Conservation (phyloP, 2,329 filamentous ascomycete genomes). For the Talaromyces albobiverticillius region DNA sequence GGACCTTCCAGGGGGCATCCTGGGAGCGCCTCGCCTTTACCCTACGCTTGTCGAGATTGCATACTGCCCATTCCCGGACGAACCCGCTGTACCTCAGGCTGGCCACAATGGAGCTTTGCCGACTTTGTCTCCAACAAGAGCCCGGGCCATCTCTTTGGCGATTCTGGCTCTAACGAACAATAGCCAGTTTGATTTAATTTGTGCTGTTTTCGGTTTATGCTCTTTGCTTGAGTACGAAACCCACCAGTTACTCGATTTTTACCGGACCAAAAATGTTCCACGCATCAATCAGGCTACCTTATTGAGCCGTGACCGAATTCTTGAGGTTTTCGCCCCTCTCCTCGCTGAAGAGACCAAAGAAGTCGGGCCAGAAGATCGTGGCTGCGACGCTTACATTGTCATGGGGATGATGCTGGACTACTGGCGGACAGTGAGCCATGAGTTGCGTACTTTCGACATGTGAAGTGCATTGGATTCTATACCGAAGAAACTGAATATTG, state of each 20-base stretch:
- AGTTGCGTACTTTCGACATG: slow-evolving; percentile 29
- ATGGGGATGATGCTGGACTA: slow-evolving; percentile 31
- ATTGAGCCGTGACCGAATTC: slow-evolving; percentile 28
- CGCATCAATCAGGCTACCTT: slow-evolving; percentile 21
- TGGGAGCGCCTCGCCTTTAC: slow-evolving; percentile 36
- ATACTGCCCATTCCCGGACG: slow-evolving; percentile 18
- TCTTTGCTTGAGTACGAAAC: slow-evolving; percentile 29
- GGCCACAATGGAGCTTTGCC: slow-evolving; percentile 22
- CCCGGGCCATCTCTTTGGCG: slow-evolving; percentile 36
- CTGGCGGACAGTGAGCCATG: slow-evolving; percentile 35
- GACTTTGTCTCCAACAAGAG: slow-evolving; percentile 21
- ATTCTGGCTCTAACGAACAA: slow-evolving; percentile 35
- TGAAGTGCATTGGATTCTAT: slow-evolving; percentile 1
- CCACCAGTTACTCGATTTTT: slow-evolving; percentile 19
- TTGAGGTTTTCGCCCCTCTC: slow-evolving; percentile 31
- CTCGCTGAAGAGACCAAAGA: slow-evolving; percentile 19
- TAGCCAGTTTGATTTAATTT: slow-evolving; percentile 40
- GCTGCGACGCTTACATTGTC: slow-evolving; percentile 29
- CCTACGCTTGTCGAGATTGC: slow-evolving; percentile 29
- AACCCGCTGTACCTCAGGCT: slow-evolving; percentile 14
- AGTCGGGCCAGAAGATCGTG: slow-evolving; percentile 19
- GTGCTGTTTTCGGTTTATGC: slow-evolving; percentile 38
- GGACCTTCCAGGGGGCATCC: slow-evolving; percentile 37
- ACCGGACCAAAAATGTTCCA: slow-evolving; percentile 17
- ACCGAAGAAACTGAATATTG: background rate